These are phyloP conservation scores for Racocetra persica DNA, from an alignment of 371 early-diverging fungal genomes.

Conservation along the genomic window DNA sequence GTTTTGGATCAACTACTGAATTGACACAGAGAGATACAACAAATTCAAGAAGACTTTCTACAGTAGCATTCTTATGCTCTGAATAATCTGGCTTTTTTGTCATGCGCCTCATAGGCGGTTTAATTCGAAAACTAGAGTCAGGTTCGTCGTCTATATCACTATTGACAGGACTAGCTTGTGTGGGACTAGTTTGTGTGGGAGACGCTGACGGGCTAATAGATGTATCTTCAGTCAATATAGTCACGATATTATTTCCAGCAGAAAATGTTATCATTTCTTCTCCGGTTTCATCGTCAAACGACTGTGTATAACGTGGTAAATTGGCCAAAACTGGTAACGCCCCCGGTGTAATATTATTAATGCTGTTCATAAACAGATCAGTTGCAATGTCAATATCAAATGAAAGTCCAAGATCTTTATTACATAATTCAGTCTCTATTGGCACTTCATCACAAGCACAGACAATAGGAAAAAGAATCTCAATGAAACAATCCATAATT, in stretches of 20 bases:
- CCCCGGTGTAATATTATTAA: background rate
- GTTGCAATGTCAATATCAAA: conserved; percentile 22
- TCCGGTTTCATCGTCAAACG: conserved; percentile 17
- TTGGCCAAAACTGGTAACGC: conserved; percentile 18
- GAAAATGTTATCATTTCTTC: conserved; percentile 39
- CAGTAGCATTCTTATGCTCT: conserved; percentile 45
- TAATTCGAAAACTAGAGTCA: background rate
- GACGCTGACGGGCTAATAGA: background rate
- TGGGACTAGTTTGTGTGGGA: conserved; percentile 27
- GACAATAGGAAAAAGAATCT: conserved; percentile 62
- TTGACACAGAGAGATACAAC: conserved; percentile 63
- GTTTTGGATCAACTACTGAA: conserved; percentile 61
- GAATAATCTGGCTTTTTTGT: background rate
- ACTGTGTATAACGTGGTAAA: conserved; percentile 22
- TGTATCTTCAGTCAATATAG: conserved; percentile 6
- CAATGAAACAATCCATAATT: conserved; percentile 61
- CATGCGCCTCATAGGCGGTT: conserved; percentile 1
- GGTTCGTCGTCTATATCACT: conserved; percentile 33
- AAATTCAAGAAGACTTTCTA: conserved; percentile 60
- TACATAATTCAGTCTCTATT: conserved; percentile 56
- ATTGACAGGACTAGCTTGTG: conserved; percentile 10
- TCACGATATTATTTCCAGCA: conserved; percentile 38
- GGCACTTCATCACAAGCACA: conserved; percentile 56
- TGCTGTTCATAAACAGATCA: conserved; percentile 1
- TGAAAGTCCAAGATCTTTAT: conserved; percentile 54